These are phyloP conservation scores for Leishmania mexicana DNA, from an alignment of 208 protist species.

Conservation along the genomic window DNA sequence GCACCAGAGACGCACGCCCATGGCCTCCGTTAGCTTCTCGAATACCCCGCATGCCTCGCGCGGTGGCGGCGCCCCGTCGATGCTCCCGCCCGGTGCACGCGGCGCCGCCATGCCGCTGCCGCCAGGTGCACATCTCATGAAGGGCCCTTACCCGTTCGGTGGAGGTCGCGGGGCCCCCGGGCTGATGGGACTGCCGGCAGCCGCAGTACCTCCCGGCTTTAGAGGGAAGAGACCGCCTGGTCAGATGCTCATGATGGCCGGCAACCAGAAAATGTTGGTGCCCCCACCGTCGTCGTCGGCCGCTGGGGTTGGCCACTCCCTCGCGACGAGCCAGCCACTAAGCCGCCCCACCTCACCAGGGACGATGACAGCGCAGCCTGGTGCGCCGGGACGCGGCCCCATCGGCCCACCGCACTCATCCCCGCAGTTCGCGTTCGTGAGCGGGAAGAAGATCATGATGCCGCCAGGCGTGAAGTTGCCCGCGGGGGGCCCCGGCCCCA, in stretches of 20 bases:
- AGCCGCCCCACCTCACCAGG: slow-evolving; percentile 7
- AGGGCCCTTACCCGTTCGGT: background rate
- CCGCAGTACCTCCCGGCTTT: slow-evolving; percentile 14
- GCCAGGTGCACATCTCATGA: slow-evolving; percentile 12
- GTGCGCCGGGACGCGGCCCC: background rate
- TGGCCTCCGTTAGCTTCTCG: background rate
- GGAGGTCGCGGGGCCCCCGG: background rate
- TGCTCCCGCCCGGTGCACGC: background rate
- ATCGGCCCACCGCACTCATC: background rate
- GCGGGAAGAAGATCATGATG: slow-evolving; percentile 38
- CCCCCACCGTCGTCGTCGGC: slow-evolving; percentile 4
- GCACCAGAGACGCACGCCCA: background rate
- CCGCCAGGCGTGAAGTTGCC: slow-evolving; percentile 26
- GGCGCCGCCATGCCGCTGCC: background rate
- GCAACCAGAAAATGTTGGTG: slow-evolving; percentile 10
- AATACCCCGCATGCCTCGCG: background rate
- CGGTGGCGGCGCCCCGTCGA: background rate
- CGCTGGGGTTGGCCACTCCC: background rate
- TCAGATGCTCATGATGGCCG: slow-evolving; percentile 1
- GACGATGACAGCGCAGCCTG: background rate
- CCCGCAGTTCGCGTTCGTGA: slow-evolving; percentile 16
- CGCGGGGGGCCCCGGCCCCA: background rate
- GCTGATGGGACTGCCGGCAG: background rate
- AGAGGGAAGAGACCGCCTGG: slow-evolving; percentile 17
- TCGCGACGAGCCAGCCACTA: background rate